Conservation (phyloP, 108 stramenopile species). For the Cyclotella cryptica region DNA sequence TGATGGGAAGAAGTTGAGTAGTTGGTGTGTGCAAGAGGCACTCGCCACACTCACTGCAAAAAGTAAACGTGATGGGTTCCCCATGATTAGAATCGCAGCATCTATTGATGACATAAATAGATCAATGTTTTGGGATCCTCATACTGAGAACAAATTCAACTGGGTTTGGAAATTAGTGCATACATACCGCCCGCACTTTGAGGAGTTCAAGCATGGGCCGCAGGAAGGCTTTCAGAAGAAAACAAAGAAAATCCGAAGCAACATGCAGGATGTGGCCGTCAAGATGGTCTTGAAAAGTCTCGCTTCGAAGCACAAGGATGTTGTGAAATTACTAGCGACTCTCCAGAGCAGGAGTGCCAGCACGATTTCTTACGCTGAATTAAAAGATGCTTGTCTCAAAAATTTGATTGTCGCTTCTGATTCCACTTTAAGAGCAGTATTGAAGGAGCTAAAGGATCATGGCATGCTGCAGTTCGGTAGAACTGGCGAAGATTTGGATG, state of each 20-base stretch:
- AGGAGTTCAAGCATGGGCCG: conserved; percentile 56
- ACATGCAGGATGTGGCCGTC: conserved; percentile 14
- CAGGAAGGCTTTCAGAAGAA: conserved; percentile 22
- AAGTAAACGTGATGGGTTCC: conserved; percentile 52
- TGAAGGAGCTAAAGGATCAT: conserved; percentile 73
- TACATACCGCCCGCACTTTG: conserved; percentile 71
- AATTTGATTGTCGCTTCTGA: conserved; percentile 58
- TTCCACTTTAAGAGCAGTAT: conserved; percentile 46
- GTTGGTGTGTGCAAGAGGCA: conserved; percentile 59
- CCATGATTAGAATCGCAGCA: conserved; percentile 71
- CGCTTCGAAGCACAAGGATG: conserved; percentile 71
- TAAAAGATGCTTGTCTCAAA: conserved; percentile 61
- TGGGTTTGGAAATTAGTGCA: conserved; percentile 63
- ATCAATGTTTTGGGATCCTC: conserved; percentile 56
- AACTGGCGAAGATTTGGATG: conserved; percentile 16
- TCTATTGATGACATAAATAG: conserved; percentile 80
- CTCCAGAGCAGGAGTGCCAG: conserved; percentile 53
- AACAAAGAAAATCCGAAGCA: conserved; percentile 18
- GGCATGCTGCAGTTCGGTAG: conserved; percentile 44
- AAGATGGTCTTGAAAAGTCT: conserved; percentile 55
- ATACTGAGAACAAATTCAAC: conserved; percentile 42
- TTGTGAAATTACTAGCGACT: conserved; percentile 63
- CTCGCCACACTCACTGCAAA: conserved; percentile 62
- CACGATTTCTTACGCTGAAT: conserved; percentile 38
- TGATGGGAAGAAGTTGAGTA: conserved; percentile 69